Conservation (phyloP, 2,329 filamentous ascomycete genomes). For the Bipolaris victoriae region DNA sequence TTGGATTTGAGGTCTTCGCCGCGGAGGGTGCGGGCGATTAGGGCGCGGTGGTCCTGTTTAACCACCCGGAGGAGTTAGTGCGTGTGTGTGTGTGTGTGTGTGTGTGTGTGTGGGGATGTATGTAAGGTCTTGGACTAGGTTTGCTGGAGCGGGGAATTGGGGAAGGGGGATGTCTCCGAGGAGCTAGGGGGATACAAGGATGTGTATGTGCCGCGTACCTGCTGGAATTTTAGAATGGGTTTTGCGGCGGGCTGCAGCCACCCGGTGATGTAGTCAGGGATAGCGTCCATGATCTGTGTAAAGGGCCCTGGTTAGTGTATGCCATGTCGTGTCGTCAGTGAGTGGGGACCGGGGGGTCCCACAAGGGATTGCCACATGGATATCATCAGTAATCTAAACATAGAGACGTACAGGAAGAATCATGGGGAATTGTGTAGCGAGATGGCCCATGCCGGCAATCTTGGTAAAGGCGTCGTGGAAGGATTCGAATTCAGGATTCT, state of each 20-base stretch:
- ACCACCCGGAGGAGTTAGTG: not conserved
- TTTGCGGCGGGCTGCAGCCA: slow-evolving; percentile 43
- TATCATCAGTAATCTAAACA: not conserved
- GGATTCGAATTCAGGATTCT: slow-evolving; percentile 42
- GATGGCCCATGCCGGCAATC: slow-evolving; percentile 38
- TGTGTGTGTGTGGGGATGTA: not conserved
- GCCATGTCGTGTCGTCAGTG: not conserved
- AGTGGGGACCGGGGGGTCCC: not conserved
- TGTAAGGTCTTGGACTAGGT: too few relatives aligned
- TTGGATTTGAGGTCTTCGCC: slow-evolving; percentile 41
- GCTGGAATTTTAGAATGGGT: slow-evolving; percentile 40
- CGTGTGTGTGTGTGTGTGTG: not conserved
- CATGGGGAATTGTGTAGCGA: slow-evolving; percentile 43
- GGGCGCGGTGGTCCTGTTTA: slow-evolving; percentile 10
- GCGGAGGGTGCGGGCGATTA: slow-evolving; percentile 35
- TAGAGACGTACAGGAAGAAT: slow-evolving; percentile 37
- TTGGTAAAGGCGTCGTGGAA: slow-evolving; percentile 46
- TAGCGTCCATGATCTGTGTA: slow-evolving; percentile 42
- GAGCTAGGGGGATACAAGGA: too few relatives aligned
- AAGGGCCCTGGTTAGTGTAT: not conserved
- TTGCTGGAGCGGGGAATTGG: too few relatives aligned
- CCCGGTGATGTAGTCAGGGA: slow-evolving; percentile 38
- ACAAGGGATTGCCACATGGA: not conserved
- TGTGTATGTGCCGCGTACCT: slow-evolving; percentile 23
- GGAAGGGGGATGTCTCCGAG: too few relatives aligned